These are phyloP conservation scores for Solanum raphanifolium DNA, from an alignment of 257 asterid species.

Conservation along the genomic window DNA sequence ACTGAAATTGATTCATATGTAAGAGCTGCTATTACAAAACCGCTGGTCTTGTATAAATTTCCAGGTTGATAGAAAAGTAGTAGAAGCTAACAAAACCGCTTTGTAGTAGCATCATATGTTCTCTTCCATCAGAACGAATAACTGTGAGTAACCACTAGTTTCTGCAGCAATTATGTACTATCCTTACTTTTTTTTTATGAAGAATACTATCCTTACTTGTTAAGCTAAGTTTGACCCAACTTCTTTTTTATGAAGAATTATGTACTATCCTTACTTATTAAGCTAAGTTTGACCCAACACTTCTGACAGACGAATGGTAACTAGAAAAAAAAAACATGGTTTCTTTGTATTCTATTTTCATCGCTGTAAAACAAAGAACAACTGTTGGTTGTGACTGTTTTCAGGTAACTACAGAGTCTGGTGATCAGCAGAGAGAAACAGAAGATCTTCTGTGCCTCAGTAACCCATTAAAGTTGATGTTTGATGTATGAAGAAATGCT, in stretches of 20 bases:
- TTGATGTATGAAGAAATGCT: neutral
- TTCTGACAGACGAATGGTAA: neutral
- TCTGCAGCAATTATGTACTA: neutral
- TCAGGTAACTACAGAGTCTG: neutral
- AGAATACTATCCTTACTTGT: neutral
- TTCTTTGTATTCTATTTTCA: neutral
- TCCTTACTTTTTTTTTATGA: neutral
- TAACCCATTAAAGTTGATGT: neutral
- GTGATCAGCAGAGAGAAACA: neutral
- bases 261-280: neutral
- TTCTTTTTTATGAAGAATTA: neutral
- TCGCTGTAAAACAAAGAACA: neutral
- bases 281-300: neutral
- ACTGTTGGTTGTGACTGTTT: neutral
- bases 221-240: neutral
- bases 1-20: neutral
- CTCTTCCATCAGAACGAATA: neutral
- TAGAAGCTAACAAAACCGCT: neutral
- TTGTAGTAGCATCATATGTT: neutral
- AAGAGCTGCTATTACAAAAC: neutral
- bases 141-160: neutral
- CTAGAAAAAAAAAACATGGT: neutral
- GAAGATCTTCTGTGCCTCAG: neutral
- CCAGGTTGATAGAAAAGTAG: neutral
- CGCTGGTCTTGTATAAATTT: neutral